Evolutionary conservation across 2,329 filamentous ascomycete species (phyloP).

Genomic region (Colletotrichum sp.): DNA sequence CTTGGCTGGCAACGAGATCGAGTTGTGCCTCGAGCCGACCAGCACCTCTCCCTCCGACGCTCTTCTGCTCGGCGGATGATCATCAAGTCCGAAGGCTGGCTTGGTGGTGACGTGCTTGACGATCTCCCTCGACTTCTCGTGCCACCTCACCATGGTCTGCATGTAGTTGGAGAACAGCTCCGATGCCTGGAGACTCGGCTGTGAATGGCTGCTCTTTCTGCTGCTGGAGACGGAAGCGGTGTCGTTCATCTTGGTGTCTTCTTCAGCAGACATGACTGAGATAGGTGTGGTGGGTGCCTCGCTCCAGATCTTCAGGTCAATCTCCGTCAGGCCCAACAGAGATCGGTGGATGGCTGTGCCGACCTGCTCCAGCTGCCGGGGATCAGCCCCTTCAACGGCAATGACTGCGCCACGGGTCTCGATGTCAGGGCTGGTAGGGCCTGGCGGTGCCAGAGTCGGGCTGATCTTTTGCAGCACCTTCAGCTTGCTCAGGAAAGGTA

Average conservation of each 20-base stretch:
- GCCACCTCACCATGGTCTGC: constrained; percentile 74
- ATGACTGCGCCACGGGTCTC: constrained; percentile 77
- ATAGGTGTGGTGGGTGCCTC: constrained; percentile 30
- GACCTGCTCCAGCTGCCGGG: constrained; percentile 55
- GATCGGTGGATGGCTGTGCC: constrained; percentile 70
- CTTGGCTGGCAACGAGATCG: constrained; percentile 23
- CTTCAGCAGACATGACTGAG: constrained; percentile 15
- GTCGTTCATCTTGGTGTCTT: constrained; percentile 16
- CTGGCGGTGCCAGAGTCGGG: constrained; percentile 58
- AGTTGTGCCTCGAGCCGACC: neutral
- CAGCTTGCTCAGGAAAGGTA: constrained; percentile 78
- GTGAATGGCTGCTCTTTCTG: constrained; percentile 19
- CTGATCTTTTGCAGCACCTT: constrained; percentile 78
- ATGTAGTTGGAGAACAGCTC: constrained; percentile 66
- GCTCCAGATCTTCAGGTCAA: constrained; percentile 48
- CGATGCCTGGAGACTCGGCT: constrained; percentile 27
- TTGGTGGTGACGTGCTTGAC: constrained; percentile 50
- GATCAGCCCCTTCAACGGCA: constrained; percentile 78
- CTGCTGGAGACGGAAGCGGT: neutral
- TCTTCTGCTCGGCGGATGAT: constrained; percentile 1
- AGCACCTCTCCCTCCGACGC: constrained; percentile 14
- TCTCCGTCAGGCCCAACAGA: constrained; percentile 51
- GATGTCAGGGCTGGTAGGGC: constrained; percentile 32
- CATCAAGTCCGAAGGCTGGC: constrained; percentile 9
- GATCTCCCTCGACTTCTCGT: constrained; percentile 76